Percentiles rank a stretch among this genome's conserved stretches.
Evolutionary conservation across 805 yeast species (phyloP).

Genomic region (Schwanniomyces yamadae): DNA sequence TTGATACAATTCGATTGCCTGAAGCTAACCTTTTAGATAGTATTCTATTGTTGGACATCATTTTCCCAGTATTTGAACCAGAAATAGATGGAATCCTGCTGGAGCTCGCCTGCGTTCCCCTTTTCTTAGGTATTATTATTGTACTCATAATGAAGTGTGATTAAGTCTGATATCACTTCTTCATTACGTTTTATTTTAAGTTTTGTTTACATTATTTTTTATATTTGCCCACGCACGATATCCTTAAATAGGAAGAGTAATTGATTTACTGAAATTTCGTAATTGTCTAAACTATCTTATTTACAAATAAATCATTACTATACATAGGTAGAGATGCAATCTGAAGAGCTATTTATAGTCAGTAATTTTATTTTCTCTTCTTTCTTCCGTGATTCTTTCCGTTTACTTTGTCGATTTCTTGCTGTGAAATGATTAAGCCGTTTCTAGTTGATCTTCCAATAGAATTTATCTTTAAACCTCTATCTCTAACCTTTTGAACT

Average conservation of each 20-base stretch:
- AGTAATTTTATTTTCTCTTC: conserved; percentile 3
- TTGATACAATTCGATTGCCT: conserved; percentile 6
- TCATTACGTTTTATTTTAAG: background rate
- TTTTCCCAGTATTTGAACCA: conserved; percentile 2
- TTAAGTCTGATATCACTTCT: background rate
- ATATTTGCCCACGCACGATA: conserved; percentile 1
- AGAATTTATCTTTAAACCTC: conserved; percentile 74
- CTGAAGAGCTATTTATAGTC: background rate
- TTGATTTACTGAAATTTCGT: too few species aligned
- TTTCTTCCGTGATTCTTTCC: conserved; percentile 6
- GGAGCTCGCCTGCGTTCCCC: conserved; percentile 11
- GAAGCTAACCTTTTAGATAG: conserved; percentile 9
- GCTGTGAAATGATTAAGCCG: conserved; percentile 69
- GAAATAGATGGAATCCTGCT: conserved; percentile 11
- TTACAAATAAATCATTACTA: too few species aligned
- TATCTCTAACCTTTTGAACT: conserved; percentile 52
- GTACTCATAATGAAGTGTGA: conserved; percentile 11
- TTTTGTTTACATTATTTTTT: background rate
- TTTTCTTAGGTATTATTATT: conserved; percentile 26
- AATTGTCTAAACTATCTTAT: too few species aligned
- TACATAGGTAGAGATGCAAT: background rate
- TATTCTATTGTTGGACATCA: conserved; percentile 5
- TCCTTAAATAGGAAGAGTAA: too few species aligned
- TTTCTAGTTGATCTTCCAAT: conserved; percentile 77
- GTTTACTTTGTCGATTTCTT: conserved; percentile 56